Evolutionary conservation across 805 yeast species (phyloP), one percentile per base, ranked within the genome.

Genomic region (Isabelozyma gotoi): DNA sequence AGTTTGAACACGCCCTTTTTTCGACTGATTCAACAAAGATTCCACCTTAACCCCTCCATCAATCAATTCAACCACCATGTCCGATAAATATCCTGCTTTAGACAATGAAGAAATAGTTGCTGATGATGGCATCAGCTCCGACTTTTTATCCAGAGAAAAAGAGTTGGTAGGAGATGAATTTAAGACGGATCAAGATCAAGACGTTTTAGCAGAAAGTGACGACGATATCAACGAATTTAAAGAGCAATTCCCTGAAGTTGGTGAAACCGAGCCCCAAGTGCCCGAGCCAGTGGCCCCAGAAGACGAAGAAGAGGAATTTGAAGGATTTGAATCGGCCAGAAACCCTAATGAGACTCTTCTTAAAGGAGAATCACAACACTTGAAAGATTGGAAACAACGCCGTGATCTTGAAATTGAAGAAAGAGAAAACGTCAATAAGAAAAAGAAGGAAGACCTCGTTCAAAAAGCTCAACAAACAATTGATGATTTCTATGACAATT

Each of bases 401-500:
- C 80, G 89, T 57, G 85, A 81, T 39, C 73, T 85, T 45, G 96
- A 90, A 62, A 83, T 92, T 48, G 72, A 77, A 42, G 81, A 87
- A 57, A 80, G 96, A 59, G 98, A 92, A 58, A 83, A 77, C 52
- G 80, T 80, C 49, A 84, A 85, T 53, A 71, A 69, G 16, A 71
- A 79, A 52, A 85, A 80, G 62, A 79, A 85, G 58, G 71, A 71
- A 21, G 88, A 82, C 47, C 76, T 89, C 45, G 78, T 85, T 43
- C 77, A 80, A 40, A 84, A 84, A 49, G 98, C 98, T 7, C 80
- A 81, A 57, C 81, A 82, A 61, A 83, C 89, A 42, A 81, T 90
- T 57, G 97, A 92, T 62, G 96, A 87, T 50, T 92, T 92, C 65
- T 92, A 92, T 65, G 96, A 88, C 55, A 84, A 84, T 59, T 92